These are phyloP conservation scores for Balakata baccata DNA, from an alignment of 345 rosid genomes.

Conservation along the genomic window DNA sequence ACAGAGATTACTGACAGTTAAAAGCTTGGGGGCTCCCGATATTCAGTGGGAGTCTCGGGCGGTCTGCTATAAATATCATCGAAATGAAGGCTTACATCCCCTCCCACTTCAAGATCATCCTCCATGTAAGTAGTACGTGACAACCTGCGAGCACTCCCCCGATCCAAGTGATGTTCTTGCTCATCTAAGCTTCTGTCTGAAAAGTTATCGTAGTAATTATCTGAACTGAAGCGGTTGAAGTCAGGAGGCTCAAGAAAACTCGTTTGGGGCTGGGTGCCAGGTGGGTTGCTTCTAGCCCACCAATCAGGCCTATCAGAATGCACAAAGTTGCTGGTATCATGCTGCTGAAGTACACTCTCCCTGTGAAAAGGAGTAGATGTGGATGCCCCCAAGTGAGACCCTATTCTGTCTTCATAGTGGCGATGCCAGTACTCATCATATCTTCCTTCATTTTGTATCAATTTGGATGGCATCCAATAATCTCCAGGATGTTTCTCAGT, in stretches of 20 bases:
- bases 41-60: slow-evolving; percentile 43
- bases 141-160: slow-evolving; percentile 34
- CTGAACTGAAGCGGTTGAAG: slow-evolving; percentile 31
- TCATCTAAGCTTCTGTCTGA: slow-evolving; percentile 53
- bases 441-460: slow-evolving; percentile 33
- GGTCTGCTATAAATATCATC: slow-evolving; percentile 73
- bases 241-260: slow-evolving; percentile 77
- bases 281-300: slow-evolving; percentile 69
- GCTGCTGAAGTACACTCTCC: slow-evolving; percentile 65
- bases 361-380: slow-evolving; percentile 63
- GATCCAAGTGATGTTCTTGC: slow-evolving; percentile 41
- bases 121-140: slow-evolving; percentile 43
- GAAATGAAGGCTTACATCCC: slow-evolving; percentile 61
- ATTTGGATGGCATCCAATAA: slow-evolving; percentile 45
- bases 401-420: slow-evolving; percentile 35
- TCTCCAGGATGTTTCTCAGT: slow-evolving; percentile 39
- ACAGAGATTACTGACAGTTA: background rate
- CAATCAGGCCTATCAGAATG: slow-evolving; percentile 50
- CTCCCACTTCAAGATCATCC: slow-evolving; percentile 54
- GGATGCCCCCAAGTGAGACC: slow-evolving; percentile 59
- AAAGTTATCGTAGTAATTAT: slow-evolving; percentile 26
- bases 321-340: slow-evolving; percentile 36
- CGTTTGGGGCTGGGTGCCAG: slow-evolving; percentile 25
- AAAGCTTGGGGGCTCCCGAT: slow-evolving; percentile 25
- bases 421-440: slow-evolving; percentile 33